A percentile compares a stretch with the other conserved stretches of the same genome.
Conservation (phyloP, 2,329 filamentous ascomycete species). For the Ustulina deusta region DNA sequence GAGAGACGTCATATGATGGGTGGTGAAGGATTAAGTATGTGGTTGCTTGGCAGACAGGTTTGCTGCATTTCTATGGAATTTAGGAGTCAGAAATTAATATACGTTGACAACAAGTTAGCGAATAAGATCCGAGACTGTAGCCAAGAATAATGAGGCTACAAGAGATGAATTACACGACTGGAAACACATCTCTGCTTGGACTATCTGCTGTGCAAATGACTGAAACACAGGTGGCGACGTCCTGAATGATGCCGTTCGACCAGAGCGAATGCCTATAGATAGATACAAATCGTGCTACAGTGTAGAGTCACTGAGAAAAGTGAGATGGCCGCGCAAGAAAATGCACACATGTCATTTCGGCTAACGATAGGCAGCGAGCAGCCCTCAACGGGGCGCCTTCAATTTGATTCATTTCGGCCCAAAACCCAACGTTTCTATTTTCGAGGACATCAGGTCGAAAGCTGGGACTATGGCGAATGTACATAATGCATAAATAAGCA, state of each 20-base stretch:
- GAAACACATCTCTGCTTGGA: slow-evolving; percentile 9
- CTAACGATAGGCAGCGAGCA: slow-evolving; percentile 29
- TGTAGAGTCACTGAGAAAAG: neutral
- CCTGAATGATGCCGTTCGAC: neutral
- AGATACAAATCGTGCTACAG: neutral
- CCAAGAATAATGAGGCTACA: slow-evolving; percentile 1
- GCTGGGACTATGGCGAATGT: slow-evolving; percentile 10
- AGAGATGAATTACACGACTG: slow-evolving; percentile 12
- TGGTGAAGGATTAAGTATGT: neutral
- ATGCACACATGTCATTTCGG: slow-evolving; percentile 21
- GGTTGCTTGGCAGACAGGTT: slow-evolving; percentile 2
- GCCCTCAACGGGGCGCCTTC: slow-evolving; percentile 13
- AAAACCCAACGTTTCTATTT: slow-evolving; percentile 24
- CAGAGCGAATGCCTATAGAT: slow-evolving; percentile 17
- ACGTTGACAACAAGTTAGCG: neutral
- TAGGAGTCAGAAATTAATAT: neutral
- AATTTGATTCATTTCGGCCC: slow-evolving; percentile 33
- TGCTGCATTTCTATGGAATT: neutral
- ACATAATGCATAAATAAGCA: slow-evolving; percentile 31
- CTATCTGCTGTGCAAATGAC: slow-evolving; percentile 25
- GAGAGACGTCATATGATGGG: neutral
- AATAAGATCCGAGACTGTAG: neutral
- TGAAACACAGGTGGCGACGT: slow-evolving; percentile 23
- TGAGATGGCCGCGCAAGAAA: slow-evolving; percentile 15
- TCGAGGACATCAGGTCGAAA: slow-evolving; percentile 28